Evolutionary conservation across 345 rosid species (phyloP), one percentile per base, ranked within the genome.

Genomic region (Citrus mangshanensis): DNA sequence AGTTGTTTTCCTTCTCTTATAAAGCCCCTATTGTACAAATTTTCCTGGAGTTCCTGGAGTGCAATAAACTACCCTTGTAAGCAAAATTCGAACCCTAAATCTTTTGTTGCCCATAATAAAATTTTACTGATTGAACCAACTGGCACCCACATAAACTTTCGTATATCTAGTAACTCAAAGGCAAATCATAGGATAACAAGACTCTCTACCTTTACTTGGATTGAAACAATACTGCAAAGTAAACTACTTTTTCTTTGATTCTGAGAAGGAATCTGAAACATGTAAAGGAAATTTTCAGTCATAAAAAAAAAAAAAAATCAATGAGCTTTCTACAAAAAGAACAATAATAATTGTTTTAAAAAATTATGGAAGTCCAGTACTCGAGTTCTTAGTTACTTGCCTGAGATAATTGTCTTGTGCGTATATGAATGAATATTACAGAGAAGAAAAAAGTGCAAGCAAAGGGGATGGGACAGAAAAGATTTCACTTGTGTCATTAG

Each of bases 251-350:
- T 67, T 68, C 35, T 66, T 22, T 12, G 82, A 79, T 81, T 75
- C 71, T 68, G 59, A 61, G 65, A 54, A 55, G 71, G 64, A 56
- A 79, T 82, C 89, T 87, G 83, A 82, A 81, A 46, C 82, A 82
- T 32, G 56, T 74, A 55, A 79, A 84, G 58, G 72, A 74, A 54
- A 55, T 74, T 46, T 46, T 77, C 38, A 62, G 60, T 68, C 40
- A 37, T 38, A 38, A 38, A 38, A 12, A 55, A 13, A 69, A 14
- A 28, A 5, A 22, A 7, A 2, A 40, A 68, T 3, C 51, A 46
- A 12, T 46, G 51, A 46, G 18, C 14, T 46, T 46, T 46, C 1
- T n/a, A 4, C 5, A n/a, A 6, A 35, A 32, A 55, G 28, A 54
- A 55, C 51, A 46, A 46, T 46, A 46, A 3, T 46, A 46, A 46